phyloP scores from a whole-genome alignment of 805 yeast genomes.

The Barnettozyma populi region DNA sequence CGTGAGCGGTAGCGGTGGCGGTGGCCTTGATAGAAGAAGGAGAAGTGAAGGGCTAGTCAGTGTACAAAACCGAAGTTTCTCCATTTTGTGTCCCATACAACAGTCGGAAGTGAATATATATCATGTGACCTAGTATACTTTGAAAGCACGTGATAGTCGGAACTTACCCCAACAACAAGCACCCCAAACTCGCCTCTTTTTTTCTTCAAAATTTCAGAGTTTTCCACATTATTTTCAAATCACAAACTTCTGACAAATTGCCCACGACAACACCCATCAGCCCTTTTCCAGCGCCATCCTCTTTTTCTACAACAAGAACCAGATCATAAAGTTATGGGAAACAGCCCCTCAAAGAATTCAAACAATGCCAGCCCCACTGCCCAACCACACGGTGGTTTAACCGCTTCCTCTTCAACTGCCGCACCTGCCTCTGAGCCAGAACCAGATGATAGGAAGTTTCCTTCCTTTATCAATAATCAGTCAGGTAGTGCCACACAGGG shows the following conservation, averaged over 20 bases:
- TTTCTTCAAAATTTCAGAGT: not conserved
- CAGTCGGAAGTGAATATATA: not conserved
- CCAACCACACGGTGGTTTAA: conserved; percentile 21
- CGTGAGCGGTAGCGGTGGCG: not conserved
- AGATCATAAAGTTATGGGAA: conserved; percentile 41
- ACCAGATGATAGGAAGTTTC: conserved; percentile 43
- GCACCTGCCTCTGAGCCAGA: conserved; percentile 35
- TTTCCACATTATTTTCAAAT: not conserved
- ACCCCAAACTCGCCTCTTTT: not conserved
- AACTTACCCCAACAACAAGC: not conserved
- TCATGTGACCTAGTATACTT: not conserved
- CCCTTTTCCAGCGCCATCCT: not conserved
- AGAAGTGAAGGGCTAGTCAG: not conserved
- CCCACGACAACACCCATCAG: not conserved
- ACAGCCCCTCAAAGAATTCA: conserved; percentile 50
- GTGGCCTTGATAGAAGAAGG: not conserved
- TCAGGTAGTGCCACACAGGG: conserved; percentile 4
- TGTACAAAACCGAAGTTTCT: not conserved
- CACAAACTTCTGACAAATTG: not conserved
- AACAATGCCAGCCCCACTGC: conserved; percentile 32
- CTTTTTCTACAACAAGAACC: not conserved
- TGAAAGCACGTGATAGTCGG: not conserved
- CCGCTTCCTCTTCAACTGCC: conserved; percentile 17
- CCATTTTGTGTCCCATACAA: not conserved
- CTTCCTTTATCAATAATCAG: conserved; percentile 29